Evolutionary conservation across 768 basidiomycete genomes (phyloP), one percentile per base, ranked within the genome.

Genomic region (Lentinus tigrinus): DNA sequence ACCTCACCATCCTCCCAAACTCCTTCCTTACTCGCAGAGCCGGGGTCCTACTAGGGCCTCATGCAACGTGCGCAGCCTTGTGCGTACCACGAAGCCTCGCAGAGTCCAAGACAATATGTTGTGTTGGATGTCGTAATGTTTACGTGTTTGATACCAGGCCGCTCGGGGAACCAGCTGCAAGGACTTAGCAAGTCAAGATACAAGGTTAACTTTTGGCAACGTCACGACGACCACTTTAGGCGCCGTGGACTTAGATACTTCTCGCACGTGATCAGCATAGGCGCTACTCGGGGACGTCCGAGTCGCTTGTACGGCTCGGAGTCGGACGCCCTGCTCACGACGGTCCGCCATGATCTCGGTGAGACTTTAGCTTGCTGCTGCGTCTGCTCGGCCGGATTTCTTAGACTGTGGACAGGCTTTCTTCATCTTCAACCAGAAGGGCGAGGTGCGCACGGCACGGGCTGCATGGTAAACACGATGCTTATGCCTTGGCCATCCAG

Each of bases 371-470:
- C 26, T 6, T 37, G 3, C 50, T n/a, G 24, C 42, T 38, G 27
- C 11, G 44, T 19, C 21, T 46, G 44, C 26, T 44, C 44, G 24
- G 16, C 39, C 9, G 39, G 17, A 17, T 40, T 50, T 6, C 44
- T 48, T 27, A 50, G 39, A 52, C 53, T 21, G 61, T 47, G 3
- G 21, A 4, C 42, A 98, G 95, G 95, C 92, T 47, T 98, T 98
- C 85, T 98, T 98, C 75, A 93, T 98, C 57, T 97, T 98, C 81
- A 99, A 98, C 71, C 94, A 95, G 74, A 98, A 98, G 74, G 97
- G 97, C 73, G 97, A 98, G 84, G 96, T 95, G 55, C 39, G 83
- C 69, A 31, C n/a, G 46, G 27, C 27, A 42, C 38, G 28, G 5
- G 9, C 28, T 21, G 11, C 23, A 34, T 10, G 34, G 28, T 34